Percentiles rank a stretch among this genome's conserved stretches.
Evolutionary conservation across 495 filamentous ascomycete species (phyloP).

Genomic region (Penicillium macrosclerotiorum): DNA sequence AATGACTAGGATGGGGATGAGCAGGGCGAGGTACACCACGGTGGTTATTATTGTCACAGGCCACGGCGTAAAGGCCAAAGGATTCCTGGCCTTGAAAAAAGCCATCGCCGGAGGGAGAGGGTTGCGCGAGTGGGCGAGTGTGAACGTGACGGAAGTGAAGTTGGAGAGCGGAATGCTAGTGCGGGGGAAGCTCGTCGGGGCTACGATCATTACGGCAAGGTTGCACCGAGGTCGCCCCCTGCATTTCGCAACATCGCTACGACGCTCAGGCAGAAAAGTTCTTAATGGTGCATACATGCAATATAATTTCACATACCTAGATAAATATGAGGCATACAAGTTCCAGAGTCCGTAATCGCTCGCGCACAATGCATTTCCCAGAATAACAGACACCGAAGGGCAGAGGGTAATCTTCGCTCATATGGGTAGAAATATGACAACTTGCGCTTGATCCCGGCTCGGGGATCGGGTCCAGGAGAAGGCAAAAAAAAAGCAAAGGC

Average conservation of each 20-base stretch:
- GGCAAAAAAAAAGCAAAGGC: slow-evolving; percentile 15
- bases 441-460: slow-evolving; percentile 12
- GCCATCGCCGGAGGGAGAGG: slow-evolving; percentile 27
- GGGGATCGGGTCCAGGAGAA: slow-evolving; percentile 3
- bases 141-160: slow-evolving; percentile 8
- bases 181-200: slow-evolving; percentile 21
- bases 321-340: slow-evolving; percentile 16
- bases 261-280: no score
- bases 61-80: slow-evolving; percentile 61
- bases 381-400: slow-evolving; percentile 20
- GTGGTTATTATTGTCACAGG: slow-evolving; percentile 73
- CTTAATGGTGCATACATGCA: slow-evolving; percentile 12
- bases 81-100: slow-evolving; percentile 43
- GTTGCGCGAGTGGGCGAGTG: slow-evolving; percentile 3
- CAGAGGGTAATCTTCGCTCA: slow-evolving; percentile 27
- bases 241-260: background rate
- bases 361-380: slow-evolving; percentile 36
- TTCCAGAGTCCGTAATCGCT: slow-evolving; percentile 15
- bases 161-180: slow-evolving; percentile 17
- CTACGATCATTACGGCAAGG: slow-evolving; percentile 9
- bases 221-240: slow-evolving; percentile 6
- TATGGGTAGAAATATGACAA: slow-evolving; percentile 27
- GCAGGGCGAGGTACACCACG: slow-evolving; percentile 65
- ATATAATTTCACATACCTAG: slow-evolving; percentile 16
- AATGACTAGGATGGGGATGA: slow-evolving; percentile 67